Base-by-base conservation (phyloP, 2,329 filamentous ascomycete species). In the Penicillium sclerotiorum region DNA sequence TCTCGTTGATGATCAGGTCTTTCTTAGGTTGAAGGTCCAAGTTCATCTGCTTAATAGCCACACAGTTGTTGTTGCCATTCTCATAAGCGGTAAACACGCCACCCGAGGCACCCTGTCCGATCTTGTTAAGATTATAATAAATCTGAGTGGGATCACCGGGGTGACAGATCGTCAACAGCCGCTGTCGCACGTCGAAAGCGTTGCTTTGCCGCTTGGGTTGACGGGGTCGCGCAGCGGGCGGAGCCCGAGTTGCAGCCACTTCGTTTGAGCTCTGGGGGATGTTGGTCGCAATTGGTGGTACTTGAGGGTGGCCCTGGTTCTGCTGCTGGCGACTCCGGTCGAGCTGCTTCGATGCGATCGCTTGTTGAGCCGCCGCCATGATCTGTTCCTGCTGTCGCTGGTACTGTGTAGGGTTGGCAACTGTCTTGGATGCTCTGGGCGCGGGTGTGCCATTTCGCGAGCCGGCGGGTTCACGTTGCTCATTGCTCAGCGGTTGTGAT, bases 41-140 rank as follows among this genome's bases (percentile, higher is more conserved):
- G 60, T 97, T 97, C 94, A 99, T 99, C 77, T 99, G 94, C 77
- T 99, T 99, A 74, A 99, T 97, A 35, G 94, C 94, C 30, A 99
- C 94, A 60, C 95, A 85, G 55, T 88, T 85, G 73, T 95, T 95
- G 32, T 85, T 88, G 48, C 84, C 87, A 57, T 85, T 81, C 71
- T 96, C 90, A 67, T 93, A 90, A 3, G 93, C 94, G 0, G 90
- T 96, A 67, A 86, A 99, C 1, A 99, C 94, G 54, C 94, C 94
- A 60, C 94, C 94, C 8, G 93, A 97, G 30, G 94, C 94, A 70
- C 94, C 94, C 73, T 99, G 94, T 1, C 94, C 94, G 68, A 99
- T 97, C 77, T 97, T 97, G 67, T 85, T 92, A 61, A 97, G 84
- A 49, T 87, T 86, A 49, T 87, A 84, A 73, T 96, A 99, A 57